Base-by-base conservation (phyloP, 2,329 filamentous ascomycete species). In the Sporothrix variecibatus region DNA sequence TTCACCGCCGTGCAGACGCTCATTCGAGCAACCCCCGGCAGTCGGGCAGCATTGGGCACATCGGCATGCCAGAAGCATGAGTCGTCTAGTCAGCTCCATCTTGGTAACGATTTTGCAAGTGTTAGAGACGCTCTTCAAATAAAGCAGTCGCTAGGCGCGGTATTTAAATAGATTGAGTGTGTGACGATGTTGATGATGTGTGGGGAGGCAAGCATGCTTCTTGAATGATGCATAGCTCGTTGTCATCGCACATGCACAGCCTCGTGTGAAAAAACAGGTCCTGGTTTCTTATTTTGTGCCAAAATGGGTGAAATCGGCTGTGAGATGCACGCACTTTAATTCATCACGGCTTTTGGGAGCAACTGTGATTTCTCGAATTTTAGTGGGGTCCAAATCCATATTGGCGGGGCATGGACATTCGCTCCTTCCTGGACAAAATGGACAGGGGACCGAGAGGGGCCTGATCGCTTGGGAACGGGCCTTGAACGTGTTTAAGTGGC, bases 31-130 rank as follows among this genome's bases (percentile, higher is more conserved):
- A 20, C 65, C 28, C 51, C 28, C 43, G 9, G 49, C 46, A 72
- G 31, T 67, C 46, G 49, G 71, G 62, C 71, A 72, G 71, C 71
- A 68, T 72, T 72, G 71, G 71, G 62, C 71, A 72, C 17, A 20
- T 20, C 28, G 20, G 67, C 67, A 69, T 69, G 56, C 3, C 0
- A 49, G 15, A 49, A 20, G 43, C 43, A 20, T 49, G 15, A 17
- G 43, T 49, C 43, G 43, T 20, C 43, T 17, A 49, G 12, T 49
- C 43, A 17, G 43, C 43, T 49, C 43, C 43, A 20, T 49, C 15
- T 49, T 49, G 43, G 43, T 49, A 20, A 49, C 15, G 43, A 17
- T 49, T 20, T 20, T 17, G 43, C 43, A 15, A 20, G 43, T 20
- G 43, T 17, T 20, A 20, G 12, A 6, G 15, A 49, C 15, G 43